Conservation (phyloP, 495 filamentous ascomycete species). For the Annulohypoxylon maeteangense region DNA sequence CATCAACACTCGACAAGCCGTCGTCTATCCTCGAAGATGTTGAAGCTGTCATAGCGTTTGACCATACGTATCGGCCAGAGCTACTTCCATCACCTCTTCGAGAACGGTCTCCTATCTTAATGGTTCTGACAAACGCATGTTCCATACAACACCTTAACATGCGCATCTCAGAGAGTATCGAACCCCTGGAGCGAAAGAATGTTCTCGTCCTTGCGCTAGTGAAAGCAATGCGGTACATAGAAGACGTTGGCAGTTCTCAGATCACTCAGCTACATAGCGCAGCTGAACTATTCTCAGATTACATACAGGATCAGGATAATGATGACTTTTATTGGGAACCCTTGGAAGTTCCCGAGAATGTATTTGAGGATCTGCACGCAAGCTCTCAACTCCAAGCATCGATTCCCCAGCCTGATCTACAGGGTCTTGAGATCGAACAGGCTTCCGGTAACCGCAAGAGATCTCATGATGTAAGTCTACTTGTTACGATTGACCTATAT, state of each 20-base stretch:
- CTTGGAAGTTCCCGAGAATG: conserved; percentile 47
- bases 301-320: conserved; percentile 45
- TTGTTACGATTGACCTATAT: background rate
- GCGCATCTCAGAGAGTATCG: conserved; percentile 46
- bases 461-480: conserved; percentile 47
- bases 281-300: conserved; percentile 52
- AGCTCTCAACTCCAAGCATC: conserved; percentile 24
- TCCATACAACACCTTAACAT: conserved; percentile 60
- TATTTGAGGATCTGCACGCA: conserved; percentile 51
- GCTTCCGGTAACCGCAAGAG: conserved; percentile 49
- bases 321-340: conserved; percentile 51
- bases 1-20: conserved; percentile 32
- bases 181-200: conserved; percentile 53
- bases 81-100: conserved; percentile 24
- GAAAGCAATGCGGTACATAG: conserved; percentile 46
- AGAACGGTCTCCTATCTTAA: conserved; percentile 39
- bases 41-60: conserved; percentile 56
- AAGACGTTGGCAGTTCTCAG: conserved; percentile 38
- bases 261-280: conserved; percentile 44
- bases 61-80: conserved; percentile 49
- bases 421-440: conserved; percentile 14
- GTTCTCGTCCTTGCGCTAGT: conserved; percentile 52
- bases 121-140: conserved; percentile 51
- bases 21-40: conserved; percentile 35
- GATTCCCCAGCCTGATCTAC: conserved; percentile 16